Conservation (phyloP, 2,329 filamentous ascomycete genomes). For the Coleophoma eucalyptorum region DNA sequence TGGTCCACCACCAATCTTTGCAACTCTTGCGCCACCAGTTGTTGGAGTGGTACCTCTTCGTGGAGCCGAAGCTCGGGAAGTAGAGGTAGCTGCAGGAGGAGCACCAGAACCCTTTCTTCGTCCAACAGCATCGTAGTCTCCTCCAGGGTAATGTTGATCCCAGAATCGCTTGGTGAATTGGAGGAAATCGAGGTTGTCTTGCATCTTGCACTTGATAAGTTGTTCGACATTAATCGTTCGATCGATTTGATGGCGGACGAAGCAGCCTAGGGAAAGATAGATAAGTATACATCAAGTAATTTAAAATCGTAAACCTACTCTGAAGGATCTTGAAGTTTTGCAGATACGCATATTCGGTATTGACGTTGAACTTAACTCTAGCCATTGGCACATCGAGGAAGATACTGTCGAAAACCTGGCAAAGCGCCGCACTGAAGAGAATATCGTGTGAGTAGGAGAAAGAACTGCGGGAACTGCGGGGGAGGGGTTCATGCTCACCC, state of each 20-base stretch:
- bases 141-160: conserved; percentile 97
- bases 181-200: conserved; percentile 98
- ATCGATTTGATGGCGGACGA: conserved; percentile 83
- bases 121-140: conserved; percentile 88
- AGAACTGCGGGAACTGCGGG: conserved; percentile 25
- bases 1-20: conserved; percentile 44
- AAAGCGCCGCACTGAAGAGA: conserved; percentile 74
- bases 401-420: conserved; percentile 98
- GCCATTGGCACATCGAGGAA: conserved; percentile 94
- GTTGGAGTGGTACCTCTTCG: conserved; percentile 36
- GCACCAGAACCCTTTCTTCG: conserved; percentile 76
- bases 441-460: conserved; percentile 19
- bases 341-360: conserved; percentile 93
- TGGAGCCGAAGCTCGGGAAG: conserved; percentile 47
- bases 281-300: not conserved
- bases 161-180: conserved; percentile 97
- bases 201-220: conserved; percentile 98
- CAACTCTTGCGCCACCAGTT: conserved; percentile 37
- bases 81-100: conserved; percentile 42
- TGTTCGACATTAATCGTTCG: conserved; percentile 84
- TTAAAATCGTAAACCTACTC: conserved; percentile 48
- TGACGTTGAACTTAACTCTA: conserved; percentile 97
- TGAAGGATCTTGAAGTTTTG: conserved; percentile 98
- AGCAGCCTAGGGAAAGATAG: conserved; percentile 56
- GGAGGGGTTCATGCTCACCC: conserved; percentile 58